Conservation (phyloP, 2,329 filamentous ascomycete genomes). For the Macrophomina pseudophaseolina region DNA sequence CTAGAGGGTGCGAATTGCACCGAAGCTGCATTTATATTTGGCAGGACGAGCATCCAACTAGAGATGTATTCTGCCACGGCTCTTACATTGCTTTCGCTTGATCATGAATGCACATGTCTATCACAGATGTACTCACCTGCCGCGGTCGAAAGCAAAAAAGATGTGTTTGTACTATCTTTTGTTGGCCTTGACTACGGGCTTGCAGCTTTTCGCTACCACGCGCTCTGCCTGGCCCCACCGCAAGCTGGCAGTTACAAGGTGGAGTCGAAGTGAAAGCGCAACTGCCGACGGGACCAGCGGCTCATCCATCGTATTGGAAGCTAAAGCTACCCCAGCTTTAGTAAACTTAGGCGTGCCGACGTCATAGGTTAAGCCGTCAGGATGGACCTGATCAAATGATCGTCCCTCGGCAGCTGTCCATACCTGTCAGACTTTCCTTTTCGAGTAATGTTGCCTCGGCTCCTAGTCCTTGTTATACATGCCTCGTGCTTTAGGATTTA, state of each 20-base stretch:
- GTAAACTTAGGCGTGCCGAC: not conserved
- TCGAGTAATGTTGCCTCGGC: conserved; percentile 1
- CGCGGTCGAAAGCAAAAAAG: too few species aligned
- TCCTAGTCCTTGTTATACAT: not conserved
- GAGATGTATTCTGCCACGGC: too few species aligned
- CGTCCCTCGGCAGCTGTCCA: conserved; percentile 7
- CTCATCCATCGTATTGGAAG: not conserved
- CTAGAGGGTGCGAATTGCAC: too few species aligned
- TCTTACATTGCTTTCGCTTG: too few species aligned
- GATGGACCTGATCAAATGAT: not conserved
- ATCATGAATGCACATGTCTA: too few species aligned
- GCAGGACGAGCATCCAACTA: too few species aligned
- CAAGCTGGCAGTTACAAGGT: not conserved
- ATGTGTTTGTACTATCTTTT: not conserved
- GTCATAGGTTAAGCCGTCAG: not conserved
- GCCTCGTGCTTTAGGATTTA: not conserved
- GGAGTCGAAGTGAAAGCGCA: not conserved
- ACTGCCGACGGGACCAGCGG: not conserved
- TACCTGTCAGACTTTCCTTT: not conserved
- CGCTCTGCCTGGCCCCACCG: not conserved
- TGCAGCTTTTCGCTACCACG: not conserved
- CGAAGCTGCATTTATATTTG: too few species aligned
- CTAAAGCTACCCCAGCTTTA: not conserved
- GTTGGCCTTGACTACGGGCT: not conserved
- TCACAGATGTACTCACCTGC: too few species aligned